These are phyloP conservation scores for Kuraishia capsulata DNA, from an alignment of 805 yeast species.

Conservation along the genomic window DNA sequence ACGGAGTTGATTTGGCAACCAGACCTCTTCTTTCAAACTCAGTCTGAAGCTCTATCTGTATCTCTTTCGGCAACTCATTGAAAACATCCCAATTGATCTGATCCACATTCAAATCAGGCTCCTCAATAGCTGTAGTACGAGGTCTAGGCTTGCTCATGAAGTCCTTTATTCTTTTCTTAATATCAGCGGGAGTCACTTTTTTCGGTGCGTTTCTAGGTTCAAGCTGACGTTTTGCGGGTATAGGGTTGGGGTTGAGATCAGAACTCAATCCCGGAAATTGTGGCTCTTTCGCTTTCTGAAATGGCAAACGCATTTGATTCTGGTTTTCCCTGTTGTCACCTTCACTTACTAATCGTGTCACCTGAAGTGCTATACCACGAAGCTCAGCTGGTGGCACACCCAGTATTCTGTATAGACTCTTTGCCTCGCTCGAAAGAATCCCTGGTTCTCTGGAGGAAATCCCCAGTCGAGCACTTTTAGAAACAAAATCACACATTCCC, in stretches of 20 bases:
- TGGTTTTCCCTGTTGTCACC: slow-evolving; percentile 11
- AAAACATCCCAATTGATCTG: slow-evolving; percentile 61
- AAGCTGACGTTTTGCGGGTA: neutral
- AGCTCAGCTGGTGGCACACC: slow-evolving; percentile 58
- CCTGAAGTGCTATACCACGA: slow-evolving; percentile 70
- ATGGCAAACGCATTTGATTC: slow-evolving; percentile 25
- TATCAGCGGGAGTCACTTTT: neutral
- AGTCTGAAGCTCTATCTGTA: slow-evolving; percentile 49
- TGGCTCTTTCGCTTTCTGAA: slow-evolving; percentile 13
- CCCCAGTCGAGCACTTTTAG: slow-evolving; percentile 53
- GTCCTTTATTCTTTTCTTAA: neutral
- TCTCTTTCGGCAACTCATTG: slow-evolving; percentile 53
- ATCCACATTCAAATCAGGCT: neutral
- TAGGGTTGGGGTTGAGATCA: too few species aligned
- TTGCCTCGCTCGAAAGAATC: slow-evolving; percentile 48
- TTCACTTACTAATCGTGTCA: slow-evolving; percentile 45
- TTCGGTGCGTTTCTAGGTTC: neutral
- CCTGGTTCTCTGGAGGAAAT: slow-evolving; percentile 53
- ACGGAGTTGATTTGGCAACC: neutral
- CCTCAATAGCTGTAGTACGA: too few species aligned
- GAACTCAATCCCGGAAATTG: slow-evolving; percentile 2
- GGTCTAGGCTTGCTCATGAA: neutral
- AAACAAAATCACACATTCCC: slow-evolving; percentile 65
- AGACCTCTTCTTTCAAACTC: slow-evolving; percentile 37
- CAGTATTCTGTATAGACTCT: slow-evolving; percentile 44